These are phyloP conservation scores for Yamagishiella unicocca DNA, from an alignment of 139 green algal genomes.

Conservation along the genomic window DNA sequence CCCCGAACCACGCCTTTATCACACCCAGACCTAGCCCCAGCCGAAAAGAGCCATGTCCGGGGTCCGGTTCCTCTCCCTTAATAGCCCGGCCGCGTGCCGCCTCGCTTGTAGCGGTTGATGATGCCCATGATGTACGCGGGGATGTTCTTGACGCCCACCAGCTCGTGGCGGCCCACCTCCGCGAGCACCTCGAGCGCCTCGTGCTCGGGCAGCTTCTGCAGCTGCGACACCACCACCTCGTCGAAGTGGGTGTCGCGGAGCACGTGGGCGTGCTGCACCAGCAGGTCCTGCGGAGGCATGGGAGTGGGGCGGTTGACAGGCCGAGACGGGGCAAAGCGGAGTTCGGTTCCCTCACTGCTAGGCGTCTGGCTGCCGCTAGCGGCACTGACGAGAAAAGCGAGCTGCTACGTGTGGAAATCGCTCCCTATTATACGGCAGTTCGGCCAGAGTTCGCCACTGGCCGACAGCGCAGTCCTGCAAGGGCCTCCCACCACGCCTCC, in stretches of 20 bases:
- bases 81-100: constrained; percentile 16
- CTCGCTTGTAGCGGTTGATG: constrained; percentile 51
- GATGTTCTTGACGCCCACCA: constrained; percentile 57
- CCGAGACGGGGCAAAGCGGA: not conserved
- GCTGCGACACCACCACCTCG: constrained; percentile 50
- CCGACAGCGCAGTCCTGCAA: no score
- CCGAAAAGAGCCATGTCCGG: not conserved
- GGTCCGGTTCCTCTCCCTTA: not conserved
- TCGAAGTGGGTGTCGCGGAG: constrained; percentile 53
- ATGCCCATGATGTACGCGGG: constrained; percentile 63
- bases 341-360: no score
- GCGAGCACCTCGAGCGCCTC: constrained; percentile 49
- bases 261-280: constrained; percentile 28
- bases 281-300: constrained; percentile 29
- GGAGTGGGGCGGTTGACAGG: not conserved
- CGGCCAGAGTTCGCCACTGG: no score
- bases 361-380: no score
- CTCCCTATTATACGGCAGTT: no score
- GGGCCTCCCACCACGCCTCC: no score
- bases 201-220: constrained; percentile 51
- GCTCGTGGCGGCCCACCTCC: constrained; percentile 48
- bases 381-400: no score
- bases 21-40: no score
- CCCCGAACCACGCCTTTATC: no score
- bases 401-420: no score